These are phyloP conservation scores for Lachnellula hyalina DNA, from an alignment of 2,329 filamentous ascomycete genomes.

Conservation along the genomic window DNA sequence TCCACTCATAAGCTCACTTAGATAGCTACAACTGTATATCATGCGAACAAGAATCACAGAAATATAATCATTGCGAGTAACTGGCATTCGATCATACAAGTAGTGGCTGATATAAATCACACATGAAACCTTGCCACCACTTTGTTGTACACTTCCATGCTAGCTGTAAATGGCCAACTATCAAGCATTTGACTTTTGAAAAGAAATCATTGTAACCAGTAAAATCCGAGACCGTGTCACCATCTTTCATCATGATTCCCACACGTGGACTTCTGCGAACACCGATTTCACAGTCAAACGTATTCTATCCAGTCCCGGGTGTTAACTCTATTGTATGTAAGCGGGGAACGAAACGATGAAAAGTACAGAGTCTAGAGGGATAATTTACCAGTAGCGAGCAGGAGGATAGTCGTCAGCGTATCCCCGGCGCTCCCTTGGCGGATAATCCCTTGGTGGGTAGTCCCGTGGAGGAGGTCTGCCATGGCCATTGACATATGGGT, in stretches of 20 bases:
- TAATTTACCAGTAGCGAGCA: conserved; percentile 30
- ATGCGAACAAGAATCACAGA: neutral
- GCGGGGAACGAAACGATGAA: neutral
- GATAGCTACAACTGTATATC: no score
- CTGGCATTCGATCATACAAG: neutral
- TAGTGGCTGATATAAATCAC: neutral
- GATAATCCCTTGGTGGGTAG: conserved; percentile 31
- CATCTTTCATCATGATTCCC: conserved; percentile 7
- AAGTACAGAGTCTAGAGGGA: neutral
- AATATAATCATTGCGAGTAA: neutral
- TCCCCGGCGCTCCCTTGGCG: conserved; percentile 28
- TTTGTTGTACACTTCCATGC: neutral
- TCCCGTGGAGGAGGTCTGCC: conserved; percentile 46
- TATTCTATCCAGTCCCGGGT: conserved; percentile 4
- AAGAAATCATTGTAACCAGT: neutral
- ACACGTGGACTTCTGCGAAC: neutral
- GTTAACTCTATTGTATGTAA: conserved; percentile 13
- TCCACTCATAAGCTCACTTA: no score
- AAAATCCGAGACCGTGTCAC: conserved; percentile 3
- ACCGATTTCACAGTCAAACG: conserved; percentile 4
- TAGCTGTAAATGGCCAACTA: neutral
- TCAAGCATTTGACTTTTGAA: neutral
- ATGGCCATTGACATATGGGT: conserved; percentile 55
- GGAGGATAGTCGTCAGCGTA: conserved; percentile 29
- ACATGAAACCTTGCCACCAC: neutral